A percentile compares a stretch with the other conserved stretches of the same genome.
These are phyloP conservation scores for Fusarium sp. DNA, from an alignment of 2,329 filamentous ascomycete genomes.

Conservation along the genomic window DNA sequence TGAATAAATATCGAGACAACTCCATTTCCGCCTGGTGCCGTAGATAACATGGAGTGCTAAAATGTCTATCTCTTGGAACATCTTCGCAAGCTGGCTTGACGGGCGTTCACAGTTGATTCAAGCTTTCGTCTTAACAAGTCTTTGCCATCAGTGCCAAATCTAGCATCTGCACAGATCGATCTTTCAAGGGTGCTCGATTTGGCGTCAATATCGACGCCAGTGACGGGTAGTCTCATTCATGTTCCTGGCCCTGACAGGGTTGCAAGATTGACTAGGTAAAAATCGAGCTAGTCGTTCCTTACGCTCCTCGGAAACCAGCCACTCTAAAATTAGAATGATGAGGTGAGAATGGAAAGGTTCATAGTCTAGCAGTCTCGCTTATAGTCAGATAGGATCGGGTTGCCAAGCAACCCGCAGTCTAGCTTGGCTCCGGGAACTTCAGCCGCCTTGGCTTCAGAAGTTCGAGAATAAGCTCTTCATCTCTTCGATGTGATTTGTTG, in stretches of 20 bases:
- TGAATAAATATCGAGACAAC: neutral
- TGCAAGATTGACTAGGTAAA: neutral
- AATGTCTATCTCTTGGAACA: neutral
- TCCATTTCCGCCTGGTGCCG: neutral
- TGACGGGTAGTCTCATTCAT: neutral
- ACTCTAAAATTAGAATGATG: neutral
- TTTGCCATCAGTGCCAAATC: neutral
- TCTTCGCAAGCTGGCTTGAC: neutral
- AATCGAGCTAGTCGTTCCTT: neutral
- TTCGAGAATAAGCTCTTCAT: neutral
- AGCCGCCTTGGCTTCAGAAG: conserved; percentile 10
- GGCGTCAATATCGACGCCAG: neutral
- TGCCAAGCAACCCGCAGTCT: neutral
- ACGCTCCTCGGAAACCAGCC: neutral
- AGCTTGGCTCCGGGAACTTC: conserved; percentile 17
- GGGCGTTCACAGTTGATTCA: neutral
- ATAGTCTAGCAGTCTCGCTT: neutral
- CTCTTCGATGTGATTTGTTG: neutral
- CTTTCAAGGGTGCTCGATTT: neutral
- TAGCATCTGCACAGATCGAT: neutral
- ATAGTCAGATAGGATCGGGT: neutral
- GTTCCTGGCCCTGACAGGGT: neutral
- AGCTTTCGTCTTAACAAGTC: neutral
- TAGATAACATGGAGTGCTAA: neutral
- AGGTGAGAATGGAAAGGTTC: neutral